phyloP scores from a whole-genome alignment of 805 yeast species.

The Myxozyma geophila region DNA sequence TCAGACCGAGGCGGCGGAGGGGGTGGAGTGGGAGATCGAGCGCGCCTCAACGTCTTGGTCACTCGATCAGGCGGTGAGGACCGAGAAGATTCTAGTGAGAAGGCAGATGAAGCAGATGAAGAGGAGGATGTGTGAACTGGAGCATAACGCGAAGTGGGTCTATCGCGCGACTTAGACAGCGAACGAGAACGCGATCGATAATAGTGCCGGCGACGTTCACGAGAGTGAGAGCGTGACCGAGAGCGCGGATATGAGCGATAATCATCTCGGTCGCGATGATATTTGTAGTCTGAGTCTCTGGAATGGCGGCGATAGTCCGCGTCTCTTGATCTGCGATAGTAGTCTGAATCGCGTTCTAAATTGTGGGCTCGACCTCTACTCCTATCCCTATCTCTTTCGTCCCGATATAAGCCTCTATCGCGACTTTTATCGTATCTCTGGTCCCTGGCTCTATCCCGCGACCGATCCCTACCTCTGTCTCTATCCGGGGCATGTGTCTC shows the following conservation, averaged over 20 bases:
- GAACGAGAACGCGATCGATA: constrained; percentile 3
- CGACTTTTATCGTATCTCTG: background rate
- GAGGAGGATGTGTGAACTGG: background rate
- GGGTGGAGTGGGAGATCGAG: constrained; percentile 8
- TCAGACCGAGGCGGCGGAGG: constrained; percentile 3
- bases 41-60: background rate
- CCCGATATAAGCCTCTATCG: background rate
- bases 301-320: background rate
- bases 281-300: background rate
- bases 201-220: background rate
- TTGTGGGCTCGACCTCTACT: constrained; percentile 7
- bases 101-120: constrained; percentile 1
- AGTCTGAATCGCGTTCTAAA: constrained; percentile 4
- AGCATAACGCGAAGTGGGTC: background rate
- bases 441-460: background rate
- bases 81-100: background rate
- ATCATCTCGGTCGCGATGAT: constrained; percentile 1
- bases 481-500: background rate
- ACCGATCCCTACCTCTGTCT: constrained; percentile 3
- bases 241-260: background rate
- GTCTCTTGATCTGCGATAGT: constrained; percentile 3
- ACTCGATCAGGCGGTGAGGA: constrained; percentile 20
- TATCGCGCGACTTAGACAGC: background rate
- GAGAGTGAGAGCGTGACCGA: background rate
- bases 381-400: background rate